Conservation (phyloP, 192 early-diverging fungal species). For the Backusella psychrophila region DNA sequence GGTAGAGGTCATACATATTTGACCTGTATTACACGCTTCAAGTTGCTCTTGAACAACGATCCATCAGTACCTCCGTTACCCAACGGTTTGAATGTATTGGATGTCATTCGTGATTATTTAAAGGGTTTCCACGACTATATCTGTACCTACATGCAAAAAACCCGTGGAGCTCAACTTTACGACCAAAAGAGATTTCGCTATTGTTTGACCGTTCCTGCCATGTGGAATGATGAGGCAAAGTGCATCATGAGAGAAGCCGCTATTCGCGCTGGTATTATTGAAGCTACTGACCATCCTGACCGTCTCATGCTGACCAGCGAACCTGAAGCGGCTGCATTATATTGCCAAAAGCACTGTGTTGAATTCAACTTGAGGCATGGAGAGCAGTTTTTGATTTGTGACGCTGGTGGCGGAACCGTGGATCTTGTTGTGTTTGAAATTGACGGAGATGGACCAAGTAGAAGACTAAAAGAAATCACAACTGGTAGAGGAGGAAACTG, state of each 20-base stretch:
- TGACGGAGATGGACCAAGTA: slow-evolving; percentile 26
- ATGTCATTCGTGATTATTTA: slow-evolving; percentile 51
- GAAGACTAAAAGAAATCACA: slow-evolving; percentile 43
- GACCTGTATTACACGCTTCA: slow-evolving; percentile 27
- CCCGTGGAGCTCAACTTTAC: slow-evolving; percentile 33
- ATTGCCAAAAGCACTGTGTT: slow-evolving; percentile 43
- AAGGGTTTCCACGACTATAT: slow-evolving; percentile 40
- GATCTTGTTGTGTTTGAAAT: slow-evolving; percentile 45
- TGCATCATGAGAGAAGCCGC: slow-evolving; percentile 47
- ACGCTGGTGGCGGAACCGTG: slow-evolving; percentile 54
- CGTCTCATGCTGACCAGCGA: slow-evolving; percentile 36
- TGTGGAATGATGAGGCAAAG: slow-evolving; percentile 49
- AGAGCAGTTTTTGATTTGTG: slow-evolving; percentile 49
- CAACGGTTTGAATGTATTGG: slow-evolving; percentile 39
- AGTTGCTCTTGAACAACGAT: slow-evolving; percentile 35
- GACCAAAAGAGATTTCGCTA: slow-evolving; percentile 38
- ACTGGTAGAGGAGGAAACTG: slow-evolving; percentile 50
- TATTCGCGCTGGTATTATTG: slow-evolving; percentile 42
- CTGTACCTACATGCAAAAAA: slow-evolving; percentile 26
- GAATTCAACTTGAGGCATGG: slow-evolving; percentile 42
- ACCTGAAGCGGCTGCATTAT: slow-evolving; percentile 47
- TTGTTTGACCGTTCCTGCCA: slow-evolving; percentile 49
- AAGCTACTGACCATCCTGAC: slow-evolving; percentile 38
- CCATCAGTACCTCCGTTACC: slow-evolving; percentile 26
- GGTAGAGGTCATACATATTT: background rate